Conservation (phyloP, 345 rosid genomes). For the Clarkia xantiana region DNA sequence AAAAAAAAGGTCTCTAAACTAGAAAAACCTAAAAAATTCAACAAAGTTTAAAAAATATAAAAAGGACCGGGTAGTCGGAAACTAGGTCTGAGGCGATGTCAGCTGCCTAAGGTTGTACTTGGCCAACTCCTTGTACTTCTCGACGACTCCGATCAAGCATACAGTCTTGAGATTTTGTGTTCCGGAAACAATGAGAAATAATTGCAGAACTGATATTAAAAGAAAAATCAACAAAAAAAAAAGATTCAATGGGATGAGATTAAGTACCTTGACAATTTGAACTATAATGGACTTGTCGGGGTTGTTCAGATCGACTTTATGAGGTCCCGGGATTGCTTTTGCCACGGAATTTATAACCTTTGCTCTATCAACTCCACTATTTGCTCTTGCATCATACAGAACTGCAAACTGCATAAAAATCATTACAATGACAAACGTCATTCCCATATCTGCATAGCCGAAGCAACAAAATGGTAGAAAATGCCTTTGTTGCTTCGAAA, state of each 20-base stretch:
- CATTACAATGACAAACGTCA: too few species aligned
- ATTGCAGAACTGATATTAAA: not conserved
- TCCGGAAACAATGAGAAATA: not conserved
- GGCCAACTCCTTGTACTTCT: constrained; percentile 75
- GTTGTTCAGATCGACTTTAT: constrained; percentile 83
- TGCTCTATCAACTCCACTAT: constrained; percentile 84
- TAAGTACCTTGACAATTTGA: constrained; percentile 66
- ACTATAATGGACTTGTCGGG: constrained; percentile 79
- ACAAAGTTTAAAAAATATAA: too few species aligned
- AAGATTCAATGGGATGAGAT: not conserved
- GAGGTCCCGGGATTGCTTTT: constrained; percentile 77
- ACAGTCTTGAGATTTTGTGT: constrained; percentile 40
- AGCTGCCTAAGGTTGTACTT: constrained; percentile 84
- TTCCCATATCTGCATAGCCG: too few species aligned
- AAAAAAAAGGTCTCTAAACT: too few species aligned
- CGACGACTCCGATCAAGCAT: constrained; percentile 78
- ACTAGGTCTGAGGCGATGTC: constrained; percentile 34
- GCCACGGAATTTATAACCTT: constrained; percentile 79
- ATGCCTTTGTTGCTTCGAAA: too few species aligned
- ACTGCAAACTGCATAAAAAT: constrained; percentile 87
- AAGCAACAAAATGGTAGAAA: too few species aligned
- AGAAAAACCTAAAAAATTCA: too few species aligned
- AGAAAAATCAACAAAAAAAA: not conserved
- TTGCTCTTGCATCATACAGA: constrained; percentile 76
- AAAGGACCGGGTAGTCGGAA: too few species aligned